Base-by-base conservation (phyloP, 108 stramenopile species). In the Stephanodiscus triporus region DNA sequence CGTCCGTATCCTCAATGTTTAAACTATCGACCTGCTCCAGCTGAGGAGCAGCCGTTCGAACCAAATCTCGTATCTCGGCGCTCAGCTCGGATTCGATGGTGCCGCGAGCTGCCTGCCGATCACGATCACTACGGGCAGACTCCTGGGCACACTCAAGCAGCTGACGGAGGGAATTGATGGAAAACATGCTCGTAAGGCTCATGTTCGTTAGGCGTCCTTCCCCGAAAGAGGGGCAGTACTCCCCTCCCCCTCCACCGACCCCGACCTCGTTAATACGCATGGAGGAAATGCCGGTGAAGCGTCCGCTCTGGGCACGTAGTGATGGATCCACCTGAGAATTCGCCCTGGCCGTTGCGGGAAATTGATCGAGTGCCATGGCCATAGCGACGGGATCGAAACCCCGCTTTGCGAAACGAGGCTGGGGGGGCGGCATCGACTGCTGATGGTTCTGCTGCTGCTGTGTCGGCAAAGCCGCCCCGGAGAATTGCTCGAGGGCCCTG, bases 11-110 rank as follows among this genome's bases (percentile, higher is more conserved):
- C 3, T 75, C 66, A 24, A 59, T 49, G 47, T 42, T 11, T 49
- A 75, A 67, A 42, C 16, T 30, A n/a, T 67, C 74, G 29, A 61
- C 54, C 45, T 75, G 74, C 9, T 23, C 48, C 57, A 75, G 50
- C 47, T 66, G 74, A 26, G 43, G 42, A 57, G 48, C 57, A 13
- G 74, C 60, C 47, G 49, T 27, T 47, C 36, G 38, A 53, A 72
- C 63, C 38, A 72, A 37, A n/a, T 72, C 61, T 19, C 37, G 48
- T n/a, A 63, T 72, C 48, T 63, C 71, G 20, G 50, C 9, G 43
- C 60, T 67, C 30, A 67, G 36, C 34, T n/a, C 34, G 27, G 57
- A 72, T 51, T 63, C 49, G 3, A 64, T 43, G 9, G 72, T 42
- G 20, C 20, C 40, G 4, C 60, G 60, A 4, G 37, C n/a, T 10